These are phyloP conservation scores for Boletus eberwhitei DNA, from an alignment of 768 basidiomycete genomes.

Conservation along the genomic window DNA sequence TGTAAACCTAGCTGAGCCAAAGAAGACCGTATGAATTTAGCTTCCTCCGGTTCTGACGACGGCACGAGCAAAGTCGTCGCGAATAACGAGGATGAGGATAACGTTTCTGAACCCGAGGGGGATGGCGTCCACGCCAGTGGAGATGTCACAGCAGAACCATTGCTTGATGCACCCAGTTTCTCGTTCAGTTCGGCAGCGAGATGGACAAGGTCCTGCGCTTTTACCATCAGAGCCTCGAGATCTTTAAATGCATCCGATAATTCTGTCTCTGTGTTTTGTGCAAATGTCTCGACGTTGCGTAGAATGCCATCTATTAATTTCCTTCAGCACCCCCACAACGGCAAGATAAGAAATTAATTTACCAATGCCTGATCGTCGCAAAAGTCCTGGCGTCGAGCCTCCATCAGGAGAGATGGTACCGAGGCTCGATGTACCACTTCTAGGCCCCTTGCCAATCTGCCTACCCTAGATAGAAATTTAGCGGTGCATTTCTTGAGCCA, in stretches of 20 bases:
- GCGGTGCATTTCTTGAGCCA: background rate
- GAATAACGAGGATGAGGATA: slow-evolving; percentile 24
- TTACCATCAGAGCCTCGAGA: slow-evolving; percentile 85
- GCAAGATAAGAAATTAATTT: background rate
- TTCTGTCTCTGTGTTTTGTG: slow-evolving; percentile 57
- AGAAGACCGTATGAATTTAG: slow-evolving; percentile 83
- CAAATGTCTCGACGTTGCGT: slow-evolving; percentile 65
- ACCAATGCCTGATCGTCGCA: slow-evolving; percentile 32
- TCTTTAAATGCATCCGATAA: slow-evolving; percentile 80
- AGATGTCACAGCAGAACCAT: slow-evolving; percentile 5
- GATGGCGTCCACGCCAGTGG: slow-evolving; percentile 17
- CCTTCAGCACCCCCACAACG: slow-evolving; percentile 2
- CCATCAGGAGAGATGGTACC: slow-evolving; percentile 17
- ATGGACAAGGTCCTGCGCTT: slow-evolving; percentile 90
- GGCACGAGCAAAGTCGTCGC: slow-evolving; percentile 31
- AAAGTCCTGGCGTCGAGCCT: slow-evolving; percentile 10
- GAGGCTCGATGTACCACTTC: slow-evolving; percentile 22
- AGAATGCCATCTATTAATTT: slow-evolving; percentile 72
- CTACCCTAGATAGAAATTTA: slow-evolving; percentile 25
- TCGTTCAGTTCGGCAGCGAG: slow-evolving; percentile 87
- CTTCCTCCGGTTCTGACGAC: slow-evolving; percentile 70
- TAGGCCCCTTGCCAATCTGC: slow-evolving; percentile 22
- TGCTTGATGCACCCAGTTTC: slow-evolving; percentile 54
- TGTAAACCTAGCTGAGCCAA: slow-evolving; percentile 87
- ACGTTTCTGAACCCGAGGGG: slow-evolving; percentile 19